phyloP scores from a whole-genome alignment of 1,139 yeast genomes.

The Pichia norvegensis region DNA sequence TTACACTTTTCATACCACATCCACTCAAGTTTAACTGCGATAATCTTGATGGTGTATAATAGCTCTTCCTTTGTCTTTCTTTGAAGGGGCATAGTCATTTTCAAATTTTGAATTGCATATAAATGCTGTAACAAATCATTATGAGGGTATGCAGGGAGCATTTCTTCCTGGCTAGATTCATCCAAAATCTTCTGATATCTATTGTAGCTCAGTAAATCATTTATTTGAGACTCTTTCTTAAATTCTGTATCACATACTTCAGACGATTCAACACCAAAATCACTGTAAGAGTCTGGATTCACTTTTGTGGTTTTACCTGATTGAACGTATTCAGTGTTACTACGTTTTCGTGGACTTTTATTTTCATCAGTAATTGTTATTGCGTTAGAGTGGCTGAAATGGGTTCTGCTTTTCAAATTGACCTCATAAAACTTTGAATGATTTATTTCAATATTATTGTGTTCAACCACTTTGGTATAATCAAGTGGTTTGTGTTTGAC shows the following conservation, averaged over 20 bases:
- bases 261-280: neutral
- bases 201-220: neutral
- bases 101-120: slow-evolving; percentile 31
- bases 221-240: too few relatives aligned
- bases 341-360: slow-evolving; percentile 4
- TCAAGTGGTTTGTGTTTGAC: slow-evolving; percentile 20
- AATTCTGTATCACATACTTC: neutral
- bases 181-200: neutral
- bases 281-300: neutral
- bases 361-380: neutral
- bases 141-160: neutral
- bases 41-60: slow-evolving; percentile 35
- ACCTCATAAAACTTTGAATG: slow-evolving; percentile 11
- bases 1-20: slow-evolving; percentile 40
- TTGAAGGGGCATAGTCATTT: slow-evolving; percentile 43
- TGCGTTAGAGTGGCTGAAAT: neutral
- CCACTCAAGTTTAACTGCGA: slow-evolving; percentile 48
- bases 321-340: slow-evolving; percentile 6
- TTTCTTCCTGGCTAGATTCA: neutral
- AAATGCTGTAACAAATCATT: slow-evolving; percentile 30
- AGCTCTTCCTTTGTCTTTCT: slow-evolving; percentile 43
- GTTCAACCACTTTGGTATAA: neutral
- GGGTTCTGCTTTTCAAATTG: neutral
- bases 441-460: too few relatives aligned
- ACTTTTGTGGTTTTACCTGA: neutral